Evolutionary conservation across 306 rosid genomes (phyloP), one percentile per base, ranked within the genome.

Genomic region (Vicia villosa): DNA sequence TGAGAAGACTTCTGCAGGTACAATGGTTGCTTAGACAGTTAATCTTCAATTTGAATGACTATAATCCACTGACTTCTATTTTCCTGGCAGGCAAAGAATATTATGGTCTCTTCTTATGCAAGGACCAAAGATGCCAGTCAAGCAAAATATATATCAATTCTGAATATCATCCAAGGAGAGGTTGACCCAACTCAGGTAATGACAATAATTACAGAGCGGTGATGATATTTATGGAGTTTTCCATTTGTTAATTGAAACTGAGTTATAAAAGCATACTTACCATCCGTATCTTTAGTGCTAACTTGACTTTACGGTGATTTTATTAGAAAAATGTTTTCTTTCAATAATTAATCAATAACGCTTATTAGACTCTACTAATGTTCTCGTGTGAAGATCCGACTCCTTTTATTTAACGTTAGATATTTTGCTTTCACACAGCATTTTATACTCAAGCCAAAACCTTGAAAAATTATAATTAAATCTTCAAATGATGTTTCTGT

Each of bases 1-100:
- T 94, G 99, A 85, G 97, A 84, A 87, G 97, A 83, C 99, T 94
- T 84, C 83, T 94, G 74, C 99, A 94, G 92, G 97, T 82, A 88
- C 67, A 69, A 43, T 68, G 43, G 28, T 50, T 59, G 36, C 60
- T 72, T 77, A 11, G 69, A 46, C 40, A 50, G 45, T n/a, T 52
- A 47, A 65, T 43, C 22, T 56, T 68, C 47, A 66, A 32, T 22
- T 50, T 59, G 28, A 61, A 16, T 24, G 22, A 30, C 61, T n/a
- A 15, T 46, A 52, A 42, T 71, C 41, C 45, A 57, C 80, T 79
- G 63, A 84, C 59, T 14, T 74, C 30, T 24, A 52, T 83, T 19
- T 54, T 57, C 75, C 57, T 83, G 65, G 71, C 86, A 94, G 99
- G 90, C 99, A 55, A 94, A 94, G 83, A 94, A 94, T 82, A 87